These are phyloP conservation scores for Stephania yunnanensis DNA, from an alignment of 164 flowering plant genomes.

Conservation along the genomic window DNA sequence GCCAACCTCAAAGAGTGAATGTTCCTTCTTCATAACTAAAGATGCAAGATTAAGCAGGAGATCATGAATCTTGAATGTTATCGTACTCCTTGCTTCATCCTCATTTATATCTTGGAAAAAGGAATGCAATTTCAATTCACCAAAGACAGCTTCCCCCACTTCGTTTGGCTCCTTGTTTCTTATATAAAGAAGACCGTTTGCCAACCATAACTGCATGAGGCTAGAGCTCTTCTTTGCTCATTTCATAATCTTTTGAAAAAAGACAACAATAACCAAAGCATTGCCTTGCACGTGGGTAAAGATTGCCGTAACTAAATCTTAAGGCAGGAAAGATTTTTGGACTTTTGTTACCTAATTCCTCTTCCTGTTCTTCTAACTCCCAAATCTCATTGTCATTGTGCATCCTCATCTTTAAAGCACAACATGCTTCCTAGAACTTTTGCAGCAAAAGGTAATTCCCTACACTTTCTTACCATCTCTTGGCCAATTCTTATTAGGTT, in stretches of 20 bases:
- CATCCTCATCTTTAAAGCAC: too few relatives aligned
- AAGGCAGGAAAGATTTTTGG: constrained; percentile 16
- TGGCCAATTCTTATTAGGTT: too few relatives aligned
- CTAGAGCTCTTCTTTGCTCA: neutral
- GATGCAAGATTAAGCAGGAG: constrained; percentile 11
- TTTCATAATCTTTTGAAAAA: too few relatives aligned
- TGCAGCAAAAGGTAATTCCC: too few relatives aligned
- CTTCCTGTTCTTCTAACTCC: too few relatives aligned
- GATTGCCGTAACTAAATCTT: constrained; percentile 14
- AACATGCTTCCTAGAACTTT: too few relatives aligned
- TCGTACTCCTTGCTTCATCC: neutral
- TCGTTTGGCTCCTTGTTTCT: constrained; percentile 2
- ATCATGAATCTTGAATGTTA: constrained; percentile 9
- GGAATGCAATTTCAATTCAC: neutral
- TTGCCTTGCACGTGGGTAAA: constrained; percentile 4
- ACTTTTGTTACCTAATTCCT: too few relatives aligned
- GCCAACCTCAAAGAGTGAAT: neutral
- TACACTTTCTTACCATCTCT: too few relatives aligned
- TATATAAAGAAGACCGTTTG: constrained; percentile 12
- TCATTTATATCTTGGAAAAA: constrained; percentile 7
- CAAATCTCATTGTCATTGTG: too few relatives aligned
- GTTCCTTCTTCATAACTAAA: constrained; percentile 1
- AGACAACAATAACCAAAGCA: constrained; percentile 18
- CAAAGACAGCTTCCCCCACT: neutral
- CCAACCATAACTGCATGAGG: constrained; percentile 15